Percentiles rank a stretch among this genome's conserved stretches.
Evolutionary conservation across 805 yeast species (phyloP).

Genomic region (Komagataella mondaviorum): DNA sequence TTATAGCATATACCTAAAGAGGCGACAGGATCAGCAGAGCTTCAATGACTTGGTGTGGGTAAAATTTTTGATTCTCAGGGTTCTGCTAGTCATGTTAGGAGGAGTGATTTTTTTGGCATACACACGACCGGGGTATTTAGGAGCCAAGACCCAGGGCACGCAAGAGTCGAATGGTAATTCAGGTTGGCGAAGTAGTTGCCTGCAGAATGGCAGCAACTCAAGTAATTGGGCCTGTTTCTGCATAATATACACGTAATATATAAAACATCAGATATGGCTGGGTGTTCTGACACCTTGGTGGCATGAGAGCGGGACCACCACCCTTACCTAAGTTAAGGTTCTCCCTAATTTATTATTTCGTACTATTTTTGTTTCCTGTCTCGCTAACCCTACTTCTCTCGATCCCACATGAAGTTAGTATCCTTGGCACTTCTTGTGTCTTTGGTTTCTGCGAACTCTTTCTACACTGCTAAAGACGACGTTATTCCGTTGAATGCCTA

Average conservation of each 20-base stretch:
- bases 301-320: neutral
- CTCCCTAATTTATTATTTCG: neutral
- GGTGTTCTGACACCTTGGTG: neutral
- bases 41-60: neutral
- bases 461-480: slow-evolving; percentile 26
- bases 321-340: neutral
- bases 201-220: too few relatives aligned
- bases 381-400: neutral
- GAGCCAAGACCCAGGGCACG: neutral
- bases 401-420: neutral
- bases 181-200: too few relatives aligned
- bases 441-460: slow-evolving; percentile 10
- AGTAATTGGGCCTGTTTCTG: too few relatives aligned
- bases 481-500: slow-evolving; percentile 42
- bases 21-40: neutral
- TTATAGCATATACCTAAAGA: neutral
- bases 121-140: neutral
- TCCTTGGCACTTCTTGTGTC: neutral
- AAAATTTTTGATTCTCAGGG: neutral
- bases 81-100: neutral
- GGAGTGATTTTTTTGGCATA: neutral
- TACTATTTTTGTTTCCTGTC: neutral
- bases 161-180: too few relatives aligned
- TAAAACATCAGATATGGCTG: too few relatives aligned
- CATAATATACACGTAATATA: too few relatives aligned